phyloP scores from a whole-genome alignment of 2,329 filamentous ascomycete species.

The Gaeumannomyces tritici region DNA sequence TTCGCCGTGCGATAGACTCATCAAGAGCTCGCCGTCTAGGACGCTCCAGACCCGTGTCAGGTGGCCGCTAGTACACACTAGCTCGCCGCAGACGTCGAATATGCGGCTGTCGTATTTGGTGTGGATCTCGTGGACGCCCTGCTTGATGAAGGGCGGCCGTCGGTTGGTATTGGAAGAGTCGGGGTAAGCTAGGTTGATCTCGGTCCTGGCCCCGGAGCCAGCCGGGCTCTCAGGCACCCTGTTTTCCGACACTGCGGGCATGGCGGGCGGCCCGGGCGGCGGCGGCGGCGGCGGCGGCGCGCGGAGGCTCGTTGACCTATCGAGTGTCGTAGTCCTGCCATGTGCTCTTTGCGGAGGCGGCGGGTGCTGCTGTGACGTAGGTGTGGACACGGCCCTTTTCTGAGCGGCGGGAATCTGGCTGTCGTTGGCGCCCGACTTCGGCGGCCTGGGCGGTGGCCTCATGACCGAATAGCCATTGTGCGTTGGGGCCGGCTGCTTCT shows the following conservation, averaged over 20 bases:
- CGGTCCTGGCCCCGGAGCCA: conserved; percentile 30
- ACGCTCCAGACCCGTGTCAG: conserved; percentile 85
- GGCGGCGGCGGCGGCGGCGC: conserved; percentile 12
- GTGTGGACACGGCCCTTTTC: conserved; percentile 36
- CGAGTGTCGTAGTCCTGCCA: conserved; percentile 40
- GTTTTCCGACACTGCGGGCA: neutral
- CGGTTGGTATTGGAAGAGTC: conserved; percentile 80
- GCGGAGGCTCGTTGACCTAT: conserved; percentile 30
- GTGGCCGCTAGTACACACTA: conserved; percentile 77
- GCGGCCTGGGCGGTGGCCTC: conserved; percentile 10
- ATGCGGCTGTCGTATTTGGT: conserved; percentile 82
- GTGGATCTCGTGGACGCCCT: conserved; percentile 64
- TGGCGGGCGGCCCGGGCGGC: neutral
- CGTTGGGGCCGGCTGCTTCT: neutral
- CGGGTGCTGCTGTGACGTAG: conserved; percentile 27
- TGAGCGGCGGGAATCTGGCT: conserved; percentile 9
- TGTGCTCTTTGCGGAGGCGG: conserved; percentile 32
- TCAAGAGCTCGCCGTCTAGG: conserved; percentile 67
- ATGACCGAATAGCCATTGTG: conserved; percentile 6
- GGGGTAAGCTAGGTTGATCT: conserved; percentile 59
- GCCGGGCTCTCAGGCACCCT: neutral
- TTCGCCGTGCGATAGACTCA: conserved; percentile 78
- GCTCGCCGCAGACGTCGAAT: conserved; percentile 80
- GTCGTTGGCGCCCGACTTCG: conserved; percentile 16
- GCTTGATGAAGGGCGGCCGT: conserved; percentile 65